Percentiles rank a stretch among this genome's conserved stretches.
phyloP scores from a whole-genome alignment of 768 basidiomycete genomes.

The Leucocoprinus sp. region DNA sequence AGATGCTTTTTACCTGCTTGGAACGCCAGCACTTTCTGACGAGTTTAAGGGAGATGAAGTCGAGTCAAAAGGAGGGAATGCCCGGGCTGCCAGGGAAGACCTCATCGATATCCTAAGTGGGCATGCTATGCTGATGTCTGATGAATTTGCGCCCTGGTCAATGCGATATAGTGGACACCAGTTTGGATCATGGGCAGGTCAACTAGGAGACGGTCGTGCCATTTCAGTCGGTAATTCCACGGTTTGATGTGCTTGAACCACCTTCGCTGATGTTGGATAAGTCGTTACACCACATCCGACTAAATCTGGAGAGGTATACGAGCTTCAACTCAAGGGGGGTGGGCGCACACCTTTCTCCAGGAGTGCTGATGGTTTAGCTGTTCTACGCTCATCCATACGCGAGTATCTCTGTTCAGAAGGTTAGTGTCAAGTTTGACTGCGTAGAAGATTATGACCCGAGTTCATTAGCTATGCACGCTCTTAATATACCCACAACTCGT shows the following conservation, averaged over 20 bases:
- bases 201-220: slow-evolving; percentile 92
- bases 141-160: slow-evolving; percentile 72
- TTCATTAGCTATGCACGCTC: slow-evolving; percentile 46
- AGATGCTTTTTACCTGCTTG: slow-evolving; percentile 65
- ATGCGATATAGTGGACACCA: slow-evolving; percentile 89
- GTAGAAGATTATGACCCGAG: not conserved
- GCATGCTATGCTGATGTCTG: slow-evolving; percentile 57
- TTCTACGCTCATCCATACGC: slow-evolving; percentile 87
- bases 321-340: slow-evolving; percentile 91
- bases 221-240: slow-evolving; percentile 58
- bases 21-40: slow-evolving; percentile 46
- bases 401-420: slow-evolving; percentile 94
- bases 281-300: slow-evolving; percentile 72
- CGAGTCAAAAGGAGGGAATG: slow-evolving; percentile 25
- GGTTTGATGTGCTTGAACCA: too few relatives aligned
- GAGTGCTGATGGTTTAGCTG: slow-evolving; percentile 89
- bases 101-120: slow-evolving; percentile 81
- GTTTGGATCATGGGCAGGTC: slow-evolving; percentile 87
- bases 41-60: slow-evolving; percentile 24
- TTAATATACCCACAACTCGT: slow-evolving; percentile 83
- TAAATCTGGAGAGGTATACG: slow-evolving; percentile 49
- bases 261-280: slow-evolving; percentile 20
- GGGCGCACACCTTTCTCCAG: slow-evolving; percentile 94
- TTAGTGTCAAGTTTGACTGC: slow-evolving; percentile 19
- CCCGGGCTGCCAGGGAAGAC: slow-evolving; percentile 48